Conservation (phyloP, 1,284 basidiomycete species). For the Cryptococcus depauperatus region DNA sequence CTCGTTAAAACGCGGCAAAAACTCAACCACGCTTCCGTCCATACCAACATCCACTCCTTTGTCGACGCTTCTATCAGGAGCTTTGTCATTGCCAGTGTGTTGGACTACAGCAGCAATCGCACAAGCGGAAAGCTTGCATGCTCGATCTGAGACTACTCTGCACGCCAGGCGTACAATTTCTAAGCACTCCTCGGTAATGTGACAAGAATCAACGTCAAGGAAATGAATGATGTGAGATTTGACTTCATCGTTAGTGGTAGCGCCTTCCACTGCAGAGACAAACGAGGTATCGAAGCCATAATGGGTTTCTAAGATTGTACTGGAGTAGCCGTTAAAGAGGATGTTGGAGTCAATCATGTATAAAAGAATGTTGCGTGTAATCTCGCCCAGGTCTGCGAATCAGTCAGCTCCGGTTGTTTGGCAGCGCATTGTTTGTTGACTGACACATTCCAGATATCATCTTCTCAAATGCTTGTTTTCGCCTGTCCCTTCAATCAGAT, state of each 20-base stretch:
- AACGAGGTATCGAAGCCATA: slow-evolving; percentile 91
- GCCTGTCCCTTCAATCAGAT: slow-evolving; percentile 28
- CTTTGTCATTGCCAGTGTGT: slow-evolving; percentile 62
- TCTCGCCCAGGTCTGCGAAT: slow-evolving; percentile 72
- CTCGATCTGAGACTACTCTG: slow-evolving; percentile 68
- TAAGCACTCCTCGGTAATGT: slow-evolving; percentile 48
- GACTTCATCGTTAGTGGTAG: slow-evolving; percentile 41
- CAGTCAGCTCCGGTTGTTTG: background rate
- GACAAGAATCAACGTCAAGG: slow-evolving; percentile 52
- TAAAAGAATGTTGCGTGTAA: slow-evolving; percentile 76
- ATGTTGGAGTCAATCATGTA: slow-evolving; percentile 67
- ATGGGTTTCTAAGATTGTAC: slow-evolving; percentile 67
- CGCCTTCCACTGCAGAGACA: slow-evolving; percentile 73
- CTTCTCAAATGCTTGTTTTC: slow-evolving; percentile 93
- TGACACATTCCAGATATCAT: slow-evolving; percentile 93
- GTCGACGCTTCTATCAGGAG: slow-evolving; percentile 47
- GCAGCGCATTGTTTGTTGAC: slow-evolving; percentile 18
- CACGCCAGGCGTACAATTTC: slow-evolving; percentile 75
- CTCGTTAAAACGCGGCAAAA: slow-evolving; percentile 76
- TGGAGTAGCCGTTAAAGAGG: slow-evolving; percentile 73
- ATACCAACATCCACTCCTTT: slow-evolving; percentile 66
- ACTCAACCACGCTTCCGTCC: slow-evolving; percentile 86
- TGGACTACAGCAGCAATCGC: slow-evolving; percentile 78
- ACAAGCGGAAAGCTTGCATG: slow-evolving; percentile 72
- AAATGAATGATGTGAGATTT: slow-evolving; percentile 55